Conservation (phyloP, 2,329 filamentous ascomycete species). For the Macrophomina phaseolina region DNA sequence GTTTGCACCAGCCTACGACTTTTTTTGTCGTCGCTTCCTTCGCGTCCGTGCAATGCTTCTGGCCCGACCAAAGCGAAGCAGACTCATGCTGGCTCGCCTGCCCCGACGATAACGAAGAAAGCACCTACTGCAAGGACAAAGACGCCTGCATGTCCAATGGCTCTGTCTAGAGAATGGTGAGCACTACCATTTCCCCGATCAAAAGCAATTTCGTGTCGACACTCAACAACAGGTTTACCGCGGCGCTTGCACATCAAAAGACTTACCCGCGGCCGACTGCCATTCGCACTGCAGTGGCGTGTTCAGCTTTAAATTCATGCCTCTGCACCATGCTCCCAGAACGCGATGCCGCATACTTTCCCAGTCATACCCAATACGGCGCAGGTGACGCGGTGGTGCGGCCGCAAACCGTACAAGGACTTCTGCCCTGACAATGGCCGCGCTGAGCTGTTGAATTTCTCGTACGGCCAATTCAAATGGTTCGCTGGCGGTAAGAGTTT, state of each 20-base stretch:
- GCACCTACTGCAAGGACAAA: not conserved
- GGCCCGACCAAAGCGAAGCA: not conserved
- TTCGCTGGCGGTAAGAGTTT: not conserved
- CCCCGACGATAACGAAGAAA: not conserved
- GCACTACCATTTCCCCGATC: not conserved
- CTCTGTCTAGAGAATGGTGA: not conserved
- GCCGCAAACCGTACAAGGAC: not conserved
- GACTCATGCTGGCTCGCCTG: not conserved
- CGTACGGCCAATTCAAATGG: not conserved
- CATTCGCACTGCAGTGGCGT: not conserved
- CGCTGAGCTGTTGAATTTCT: not conserved
- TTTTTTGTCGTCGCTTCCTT: not conserved
- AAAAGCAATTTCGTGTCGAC: not conserved
- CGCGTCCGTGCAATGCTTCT: not conserved
- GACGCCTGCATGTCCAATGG: not conserved
- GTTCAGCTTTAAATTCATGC: not conserved
- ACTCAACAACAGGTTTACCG: not conserved
- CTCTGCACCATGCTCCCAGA: slow-evolving; percentile 2
- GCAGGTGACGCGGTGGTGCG: not conserved
- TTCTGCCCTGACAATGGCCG: not conserved
- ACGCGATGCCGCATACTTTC: not conserved
- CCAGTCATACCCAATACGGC: not conserved
- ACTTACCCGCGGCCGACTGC: not conserved
- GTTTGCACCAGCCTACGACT: not conserved
- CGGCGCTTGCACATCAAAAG: not conserved